A percentile compares a stretch with the other conserved stretches of the same genome.
phyloP scores from a whole-genome alignment of 305 asterid species.

The Ajuga reptans region DNA sequence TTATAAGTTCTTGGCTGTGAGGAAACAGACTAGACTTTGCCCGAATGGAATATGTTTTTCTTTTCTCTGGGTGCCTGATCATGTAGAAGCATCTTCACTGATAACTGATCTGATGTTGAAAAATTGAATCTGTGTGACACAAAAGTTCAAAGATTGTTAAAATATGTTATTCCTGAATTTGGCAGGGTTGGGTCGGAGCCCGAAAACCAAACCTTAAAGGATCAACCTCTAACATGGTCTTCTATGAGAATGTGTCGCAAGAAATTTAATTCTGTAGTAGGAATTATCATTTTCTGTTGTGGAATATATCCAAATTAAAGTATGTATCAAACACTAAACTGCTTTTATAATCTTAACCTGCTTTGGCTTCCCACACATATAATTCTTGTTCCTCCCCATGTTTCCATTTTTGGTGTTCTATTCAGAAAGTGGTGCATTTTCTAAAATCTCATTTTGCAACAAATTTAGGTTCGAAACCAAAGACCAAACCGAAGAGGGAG shows the following conservation, averaged over 20 bases:
- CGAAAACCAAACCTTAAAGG: too few relatives aligned
- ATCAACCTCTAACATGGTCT: background rate
- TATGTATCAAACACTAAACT: background rate
- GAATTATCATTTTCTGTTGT: background rate
- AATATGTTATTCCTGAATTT: background rate
- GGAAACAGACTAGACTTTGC: background rate
- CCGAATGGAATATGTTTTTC: background rate
- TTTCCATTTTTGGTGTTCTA: background rate
- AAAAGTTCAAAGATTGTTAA: background rate
- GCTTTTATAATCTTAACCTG: background rate
- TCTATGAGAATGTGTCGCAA: too few relatives aligned
- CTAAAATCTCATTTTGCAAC: background rate
- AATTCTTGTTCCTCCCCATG: background rate
- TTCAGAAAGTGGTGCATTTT: background rate
- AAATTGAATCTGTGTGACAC: background rate
- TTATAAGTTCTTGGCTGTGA: background rate
- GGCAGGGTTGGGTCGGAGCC: background rate
- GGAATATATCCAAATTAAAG: background rate
- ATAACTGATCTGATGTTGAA: background rate
- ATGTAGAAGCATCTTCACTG: background rate
- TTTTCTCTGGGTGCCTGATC: background rate
- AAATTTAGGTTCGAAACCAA: slow-evolving; percentile 69
- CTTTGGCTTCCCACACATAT: background rate
- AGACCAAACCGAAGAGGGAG: slow-evolving; percentile 63
- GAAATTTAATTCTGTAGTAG: background rate